Conservation (phyloP, 1,139 yeast genomes). For the Protomyces arabidopsidicola region DNA sequence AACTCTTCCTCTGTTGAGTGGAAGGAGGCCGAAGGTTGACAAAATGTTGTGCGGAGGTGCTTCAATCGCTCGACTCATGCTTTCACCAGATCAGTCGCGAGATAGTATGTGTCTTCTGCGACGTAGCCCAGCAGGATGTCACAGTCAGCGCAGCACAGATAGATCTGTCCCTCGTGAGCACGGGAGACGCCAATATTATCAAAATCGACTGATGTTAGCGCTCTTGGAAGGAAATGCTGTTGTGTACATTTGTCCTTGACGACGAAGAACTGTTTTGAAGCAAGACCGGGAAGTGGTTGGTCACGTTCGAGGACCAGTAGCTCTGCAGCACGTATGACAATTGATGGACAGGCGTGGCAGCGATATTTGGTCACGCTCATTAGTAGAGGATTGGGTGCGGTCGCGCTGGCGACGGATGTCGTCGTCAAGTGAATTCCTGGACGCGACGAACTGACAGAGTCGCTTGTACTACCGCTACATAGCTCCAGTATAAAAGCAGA, state of each 20-base stretch:
- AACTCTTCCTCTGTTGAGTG: not conserved
- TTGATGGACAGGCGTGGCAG: constrained; percentile 18
- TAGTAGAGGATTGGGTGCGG: not conserved
- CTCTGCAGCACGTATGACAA: constrained; percentile 4
- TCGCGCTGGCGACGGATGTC: not conserved
- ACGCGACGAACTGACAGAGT: no score
- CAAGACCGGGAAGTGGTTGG: constrained; percentile 1
- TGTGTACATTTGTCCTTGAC: not conserved
- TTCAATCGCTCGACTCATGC: not conserved
- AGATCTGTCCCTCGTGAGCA: constrained; percentile 14
- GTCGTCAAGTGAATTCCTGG: not conserved
- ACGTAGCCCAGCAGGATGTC: constrained; percentile 16
- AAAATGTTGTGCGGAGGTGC: constrained; percentile 1
- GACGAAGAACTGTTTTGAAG: not conserved
- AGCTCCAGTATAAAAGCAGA: not conserved
- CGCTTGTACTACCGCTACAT: no score
- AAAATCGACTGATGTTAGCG: constrained; percentile 5
- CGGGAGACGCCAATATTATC: constrained; percentile 24
- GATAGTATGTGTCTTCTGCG: constrained; percentile 11
- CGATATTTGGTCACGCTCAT: not conserved
- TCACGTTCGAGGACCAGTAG: not conserved
- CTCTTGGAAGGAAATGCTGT: not conserved
- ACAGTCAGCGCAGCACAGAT: constrained; percentile 19
- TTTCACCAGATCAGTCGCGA: constrained; percentile 5
- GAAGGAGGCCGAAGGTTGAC: not conserved